These are phyloP conservation scores for Cutaneotrichosporon curvatum DNA, from an alignment of 1,284 basidiomycete species.

Conservation along the genomic window DNA sequence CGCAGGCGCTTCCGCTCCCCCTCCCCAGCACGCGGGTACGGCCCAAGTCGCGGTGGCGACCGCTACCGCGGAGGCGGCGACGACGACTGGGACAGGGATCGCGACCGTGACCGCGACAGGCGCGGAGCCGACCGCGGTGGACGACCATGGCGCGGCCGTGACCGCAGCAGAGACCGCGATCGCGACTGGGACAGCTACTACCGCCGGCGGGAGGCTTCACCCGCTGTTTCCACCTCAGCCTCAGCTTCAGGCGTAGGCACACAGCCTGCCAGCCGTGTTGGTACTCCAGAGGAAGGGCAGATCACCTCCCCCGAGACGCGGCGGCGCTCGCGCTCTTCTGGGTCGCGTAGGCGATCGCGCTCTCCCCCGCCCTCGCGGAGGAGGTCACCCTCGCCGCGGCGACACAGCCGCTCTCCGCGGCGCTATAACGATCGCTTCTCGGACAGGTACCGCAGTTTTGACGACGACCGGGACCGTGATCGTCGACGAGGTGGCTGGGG, in stretches of 20 bases:
- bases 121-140: neutral
- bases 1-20: constrained; percentile 25
- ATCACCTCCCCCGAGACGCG: constrained; percentile 26
- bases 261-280: constrained; percentile 13
- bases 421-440: neutral
- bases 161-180: constrained; percentile 8
- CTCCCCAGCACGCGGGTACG: constrained; percentile 13
- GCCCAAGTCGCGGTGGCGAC: constrained; percentile 11
- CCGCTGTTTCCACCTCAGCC: neutral
- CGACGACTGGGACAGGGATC: constrained; percentile 6
- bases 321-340: constrained; percentile 5
- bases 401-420: neutral
- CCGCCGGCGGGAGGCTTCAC: constrained; percentile 12
- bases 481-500: neutral
- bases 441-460: constrained; percentile 1
- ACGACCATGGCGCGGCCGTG: constrained; percentile 2
- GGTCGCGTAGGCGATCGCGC: constrained; percentile 3
- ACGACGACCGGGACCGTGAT: constrained; percentile 1
- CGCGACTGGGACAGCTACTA: constrained; percentile 19
- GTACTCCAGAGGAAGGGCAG: constrained; percentile 39
- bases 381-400: neutral
- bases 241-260: constrained; percentile 5
- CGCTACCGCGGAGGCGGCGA: constrained; percentile 16
- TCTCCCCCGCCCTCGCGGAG: constrained; percentile 5
- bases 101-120: constrained; percentile 10